Conservation (phyloP, 1,284 basidiomycete genomes). For the Sporisorium reilianum region DNA sequence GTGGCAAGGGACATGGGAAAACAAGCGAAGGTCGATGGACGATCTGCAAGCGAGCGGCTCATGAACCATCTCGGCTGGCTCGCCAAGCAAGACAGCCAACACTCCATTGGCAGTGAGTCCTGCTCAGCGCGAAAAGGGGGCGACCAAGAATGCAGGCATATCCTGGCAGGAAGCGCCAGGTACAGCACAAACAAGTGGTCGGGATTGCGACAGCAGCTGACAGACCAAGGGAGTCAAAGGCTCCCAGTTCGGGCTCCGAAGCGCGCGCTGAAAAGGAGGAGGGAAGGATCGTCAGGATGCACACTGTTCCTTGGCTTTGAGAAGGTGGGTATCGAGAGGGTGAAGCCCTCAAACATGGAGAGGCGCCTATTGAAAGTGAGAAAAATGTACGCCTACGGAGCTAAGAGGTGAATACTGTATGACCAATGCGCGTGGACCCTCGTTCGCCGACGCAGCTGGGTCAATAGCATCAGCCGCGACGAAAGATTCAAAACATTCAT, state of each 20-base stretch:
- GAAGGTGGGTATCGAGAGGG: background rate
- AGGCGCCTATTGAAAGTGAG: background rate
- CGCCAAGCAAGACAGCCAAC: slow-evolving; percentile 6
- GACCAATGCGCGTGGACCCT: too few species aligned
- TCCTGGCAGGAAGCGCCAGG: background rate
- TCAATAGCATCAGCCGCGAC: background rate
- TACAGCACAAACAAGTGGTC: background rate
- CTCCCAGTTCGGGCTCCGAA: slow-evolving; percentile 5
- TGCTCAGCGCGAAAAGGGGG: background rate
- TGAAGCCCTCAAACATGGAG: background rate
- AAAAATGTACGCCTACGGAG: slow-evolving; percentile 9
- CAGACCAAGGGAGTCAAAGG: background rate
- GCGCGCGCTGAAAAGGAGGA: slow-evolving; percentile 1
- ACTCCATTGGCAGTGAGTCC: too few species aligned
- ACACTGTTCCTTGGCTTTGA: background rate
- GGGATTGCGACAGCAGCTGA: background rate
- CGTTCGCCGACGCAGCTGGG: slow-evolving; percentile 10
- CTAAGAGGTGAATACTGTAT: background rate
- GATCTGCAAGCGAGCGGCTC: slow-evolving; percentile 30
- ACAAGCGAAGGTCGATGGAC: background rate
- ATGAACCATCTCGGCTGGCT: slow-evolving; percentile 25
- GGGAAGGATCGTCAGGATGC: background rate
- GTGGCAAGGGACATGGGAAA: slow-evolving; percentile 1
- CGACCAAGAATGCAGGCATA: background rate
- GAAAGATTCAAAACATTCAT: slow-evolving; percentile 2